Evolutionary conservation across 768 basidiomycete genomes (phyloP).

Genomic region (Pleurotus tuber-regium): DNA sequence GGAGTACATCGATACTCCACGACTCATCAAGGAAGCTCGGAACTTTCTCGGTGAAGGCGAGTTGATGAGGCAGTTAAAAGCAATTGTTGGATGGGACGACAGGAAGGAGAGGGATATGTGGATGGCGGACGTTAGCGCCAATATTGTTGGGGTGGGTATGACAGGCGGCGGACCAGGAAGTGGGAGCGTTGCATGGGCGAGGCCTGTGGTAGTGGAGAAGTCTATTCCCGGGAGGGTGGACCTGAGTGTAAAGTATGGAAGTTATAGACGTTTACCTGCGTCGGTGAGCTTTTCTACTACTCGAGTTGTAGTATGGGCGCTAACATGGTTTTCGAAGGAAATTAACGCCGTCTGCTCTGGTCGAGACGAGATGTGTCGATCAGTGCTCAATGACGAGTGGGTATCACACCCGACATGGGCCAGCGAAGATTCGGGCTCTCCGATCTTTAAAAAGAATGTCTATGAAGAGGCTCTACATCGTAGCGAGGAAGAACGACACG

Average conservation of each 20-base stretch:
- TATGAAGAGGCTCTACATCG: constrained; percentile 97
- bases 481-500: constrained; percentile 96
- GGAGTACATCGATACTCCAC: constrained; percentile 85
- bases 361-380: constrained; percentile 94
- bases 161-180: constrained; percentile 5
- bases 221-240: constrained; percentile 57
- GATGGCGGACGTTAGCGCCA: constrained; percentile 32
- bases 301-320: not conserved
- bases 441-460: constrained; percentile 89
- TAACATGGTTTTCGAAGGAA: constrained; percentile 50
- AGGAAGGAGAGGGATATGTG: constrained; percentile 57
- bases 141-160: constrained; percentile 6
- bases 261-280: constrained; percentile 83
- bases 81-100: constrained; percentile 87
- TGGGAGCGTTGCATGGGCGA: constrained; percentile 38
- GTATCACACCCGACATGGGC: constrained; percentile 96
- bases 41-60: constrained; percentile 78
- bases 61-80: constrained; percentile 77
- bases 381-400: constrained; percentile 98
- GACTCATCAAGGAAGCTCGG: constrained; percentile 76
- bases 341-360: constrained; percentile 88
- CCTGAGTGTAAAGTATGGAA: constrained; percentile 73
- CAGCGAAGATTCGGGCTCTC: constrained; percentile 89
- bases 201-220: constrained; percentile 40
- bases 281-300: constrained; percentile 47